Conservation (phyloP, 192 early-diverging fungal genomes). For the Mycoemilia scoparia region DNA sequence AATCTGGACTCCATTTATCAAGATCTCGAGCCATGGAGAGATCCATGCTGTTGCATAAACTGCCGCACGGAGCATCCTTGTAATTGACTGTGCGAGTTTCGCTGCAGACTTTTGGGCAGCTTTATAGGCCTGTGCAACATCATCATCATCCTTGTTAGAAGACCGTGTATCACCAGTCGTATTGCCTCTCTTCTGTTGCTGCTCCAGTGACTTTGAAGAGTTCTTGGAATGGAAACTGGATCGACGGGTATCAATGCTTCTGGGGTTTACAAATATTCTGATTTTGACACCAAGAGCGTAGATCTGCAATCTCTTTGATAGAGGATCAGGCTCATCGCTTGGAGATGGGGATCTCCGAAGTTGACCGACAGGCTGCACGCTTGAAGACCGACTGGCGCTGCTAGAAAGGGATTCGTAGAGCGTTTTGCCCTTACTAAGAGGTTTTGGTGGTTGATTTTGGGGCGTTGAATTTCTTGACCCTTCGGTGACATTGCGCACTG, state of each 20-base stretch:
- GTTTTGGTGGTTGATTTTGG: too few relatives aligned
- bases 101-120: slow-evolving; percentile 11
- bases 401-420: too few relatives aligned
- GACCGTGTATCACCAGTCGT: not conserved
- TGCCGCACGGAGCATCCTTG: slow-evolving; percentile 21
- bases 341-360: too few relatives aligned
- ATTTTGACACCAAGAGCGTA: slow-evolving; percentile 24
- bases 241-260: not conserved
- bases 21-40: slow-evolving; percentile 26
- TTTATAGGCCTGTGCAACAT: slow-evolving; percentile 13
- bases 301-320: slow-evolving; percentile 24
- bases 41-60: slow-evolving; percentile 25
- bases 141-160: slow-evolving; percentile 2
- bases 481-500: too few relatives aligned
- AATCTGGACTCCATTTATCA: slow-evolving; percentile 12
- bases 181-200: not conserved
- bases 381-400: too few relatives aligned
- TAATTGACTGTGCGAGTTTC: slow-evolving; percentile 17
- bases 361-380: too few relatives aligned
- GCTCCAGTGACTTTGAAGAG: slow-evolving; percentile 1
- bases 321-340: not conserved
- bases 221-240: slow-evolving; percentile 4
- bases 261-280: slow-evolving; percentile 6
- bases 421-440: too few relatives aligned
- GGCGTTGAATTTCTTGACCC: too few relatives aligned